Conservation (phyloP, 2,329 filamentous ascomycete genomes). For the Penicillium rolfsii region DNA sequence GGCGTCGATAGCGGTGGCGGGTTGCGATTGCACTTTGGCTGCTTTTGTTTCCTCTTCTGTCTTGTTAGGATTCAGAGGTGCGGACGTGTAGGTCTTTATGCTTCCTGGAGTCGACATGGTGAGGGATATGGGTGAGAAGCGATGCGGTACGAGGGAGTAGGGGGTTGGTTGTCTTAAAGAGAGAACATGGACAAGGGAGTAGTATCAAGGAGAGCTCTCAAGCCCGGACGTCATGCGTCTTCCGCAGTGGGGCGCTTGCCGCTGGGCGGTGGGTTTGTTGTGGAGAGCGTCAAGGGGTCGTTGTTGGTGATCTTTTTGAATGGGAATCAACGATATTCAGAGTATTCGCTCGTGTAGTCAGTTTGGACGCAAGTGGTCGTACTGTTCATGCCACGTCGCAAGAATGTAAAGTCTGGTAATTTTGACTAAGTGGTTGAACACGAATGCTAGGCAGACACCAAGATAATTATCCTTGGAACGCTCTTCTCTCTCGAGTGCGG, state of each 20-base stretch:
- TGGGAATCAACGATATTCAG: not conserved
- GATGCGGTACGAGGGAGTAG: not conserved
- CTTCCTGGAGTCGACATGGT: conserved; percentile 29
- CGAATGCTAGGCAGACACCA: too few species aligned
- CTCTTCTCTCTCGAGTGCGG: not conserved
- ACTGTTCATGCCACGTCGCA: conserved; percentile 7
- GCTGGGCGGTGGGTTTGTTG: conserved; percentile 6
- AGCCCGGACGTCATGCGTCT: conserved; percentile 28
- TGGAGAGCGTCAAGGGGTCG: conserved; percentile 6
- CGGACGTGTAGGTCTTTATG: conserved; percentile 33
- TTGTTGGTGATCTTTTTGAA: not conserved
- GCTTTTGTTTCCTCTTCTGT: conserved; percentile 20
- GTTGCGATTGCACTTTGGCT: conserved; percentile 25
- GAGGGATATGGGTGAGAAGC: not conserved
- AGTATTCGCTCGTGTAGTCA: not conserved
- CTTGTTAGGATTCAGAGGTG: conserved; percentile 33
- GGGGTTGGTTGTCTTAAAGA: conserved; percentile 1
- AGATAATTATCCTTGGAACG: too few species aligned
- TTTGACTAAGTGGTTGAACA: not conserved
- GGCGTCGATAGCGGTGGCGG: conserved; percentile 27
- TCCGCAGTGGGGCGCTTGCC: conserved; percentile 26
- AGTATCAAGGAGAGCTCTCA: conserved; percentile 20
- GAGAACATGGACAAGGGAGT: conserved; percentile 6
- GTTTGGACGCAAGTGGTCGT: not conserved
- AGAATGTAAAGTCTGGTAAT: not conserved